Percentiles rank a stretch among this genome's conserved stretches.
Evolutionary conservation across 75 land plant species (phyloP).

Genomic region (Picea sitchensis): DNA sequence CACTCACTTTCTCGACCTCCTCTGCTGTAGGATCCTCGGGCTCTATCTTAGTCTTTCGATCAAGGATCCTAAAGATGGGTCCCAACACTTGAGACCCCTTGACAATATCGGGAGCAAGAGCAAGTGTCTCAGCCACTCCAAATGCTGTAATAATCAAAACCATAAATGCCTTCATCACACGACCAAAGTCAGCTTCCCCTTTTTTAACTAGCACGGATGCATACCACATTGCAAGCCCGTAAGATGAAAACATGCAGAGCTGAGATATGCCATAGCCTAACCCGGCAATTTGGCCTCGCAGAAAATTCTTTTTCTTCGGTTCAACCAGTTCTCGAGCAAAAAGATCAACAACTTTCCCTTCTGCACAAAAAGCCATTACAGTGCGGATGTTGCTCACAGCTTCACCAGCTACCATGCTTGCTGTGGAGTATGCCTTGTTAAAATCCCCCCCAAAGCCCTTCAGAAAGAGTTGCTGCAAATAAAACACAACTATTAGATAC

Average conservation of each 20-base stretch:
- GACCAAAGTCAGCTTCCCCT: constrained; percentile 40
- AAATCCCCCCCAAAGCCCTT: constrained; percentile 78
- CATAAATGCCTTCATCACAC: constrained; percentile 67
- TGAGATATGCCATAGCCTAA: constrained; percentile 64
- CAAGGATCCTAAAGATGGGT: constrained; percentile 58
- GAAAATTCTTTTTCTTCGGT: constrained; percentile 34
- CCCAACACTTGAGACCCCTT: constrained; percentile 59
- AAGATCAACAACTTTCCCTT: constrained; percentile 35
- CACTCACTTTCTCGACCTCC: constrained; percentile 31
- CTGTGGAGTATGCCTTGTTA: constrained; percentile 39
- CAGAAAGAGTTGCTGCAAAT: constrained; percentile 63
- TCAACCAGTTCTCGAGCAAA: constrained; percentile 43
- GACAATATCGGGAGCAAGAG: constrained; percentile 73
- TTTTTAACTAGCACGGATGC: constrained; percentile 45
- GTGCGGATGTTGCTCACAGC: constrained; percentile 82
- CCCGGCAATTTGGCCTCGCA: constrained; percentile 63
- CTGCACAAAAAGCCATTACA: constrained; percentile 72
- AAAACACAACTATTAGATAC: not conserved
- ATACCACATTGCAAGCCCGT: constrained; percentile 73
- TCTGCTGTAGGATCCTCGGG: constrained; percentile 42
- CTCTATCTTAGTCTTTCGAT: constrained; percentile 50
- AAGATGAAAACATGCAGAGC: constrained; percentile 42
- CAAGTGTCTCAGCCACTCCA: constrained; percentile 75
- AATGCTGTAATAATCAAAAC: constrained; percentile 71
- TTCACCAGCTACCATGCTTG: constrained; percentile 68